Conservation (phyloP, 2,329 filamentous ascomycete genomes). For the Talaromyces sp. region DNA sequence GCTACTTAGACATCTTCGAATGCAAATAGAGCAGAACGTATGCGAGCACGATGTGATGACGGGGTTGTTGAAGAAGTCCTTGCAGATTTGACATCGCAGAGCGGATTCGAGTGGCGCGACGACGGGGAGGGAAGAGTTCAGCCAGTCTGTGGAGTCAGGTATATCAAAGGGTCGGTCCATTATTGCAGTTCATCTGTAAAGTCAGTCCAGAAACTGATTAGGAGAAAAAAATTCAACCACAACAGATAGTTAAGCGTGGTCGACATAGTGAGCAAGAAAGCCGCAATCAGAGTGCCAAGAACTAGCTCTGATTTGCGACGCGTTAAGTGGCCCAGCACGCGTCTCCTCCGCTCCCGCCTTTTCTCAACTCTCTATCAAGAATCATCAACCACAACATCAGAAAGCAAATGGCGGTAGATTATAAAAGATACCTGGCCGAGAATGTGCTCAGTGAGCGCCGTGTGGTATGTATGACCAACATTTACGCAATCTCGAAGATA, state of each 20-base stretch:
- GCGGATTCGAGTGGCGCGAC: conserved; percentile 66
- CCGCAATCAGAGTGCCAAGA: conserved; percentile 14
- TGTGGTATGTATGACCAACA: conserved; percentile 52
- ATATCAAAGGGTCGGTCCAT: conserved; percentile 40
- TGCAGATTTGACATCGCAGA: conserved; percentile 93
- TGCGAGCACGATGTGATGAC: conserved; percentile 94
- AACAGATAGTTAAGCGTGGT: neutral
- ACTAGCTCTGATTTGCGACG: conserved; percentile 33
- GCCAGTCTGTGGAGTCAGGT: conserved; percentile 48
- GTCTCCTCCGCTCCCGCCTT: conserved; percentile 21
- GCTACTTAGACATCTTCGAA: conserved; percentile 74
- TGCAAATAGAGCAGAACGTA: conserved; percentile 95
- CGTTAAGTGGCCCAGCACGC: conserved; percentile 41
- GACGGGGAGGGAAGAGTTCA: conserved; percentile 43
- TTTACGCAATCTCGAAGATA: neutral
- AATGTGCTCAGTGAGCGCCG: conserved; percentile 72
- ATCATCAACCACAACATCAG: neutral
- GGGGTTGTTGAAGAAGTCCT: conserved; percentile 91
- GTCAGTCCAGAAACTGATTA: no score
- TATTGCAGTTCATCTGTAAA: neutral
- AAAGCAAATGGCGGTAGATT: conserved; percentile 48
- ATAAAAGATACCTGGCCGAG: conserved; percentile 69
- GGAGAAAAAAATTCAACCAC: neutral
- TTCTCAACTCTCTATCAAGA: neutral
- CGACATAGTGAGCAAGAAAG: neutral